Evolutionary conservation across 805 yeast species (phyloP).

Genomic region (Wickerhamomyces silvicola): DNA sequence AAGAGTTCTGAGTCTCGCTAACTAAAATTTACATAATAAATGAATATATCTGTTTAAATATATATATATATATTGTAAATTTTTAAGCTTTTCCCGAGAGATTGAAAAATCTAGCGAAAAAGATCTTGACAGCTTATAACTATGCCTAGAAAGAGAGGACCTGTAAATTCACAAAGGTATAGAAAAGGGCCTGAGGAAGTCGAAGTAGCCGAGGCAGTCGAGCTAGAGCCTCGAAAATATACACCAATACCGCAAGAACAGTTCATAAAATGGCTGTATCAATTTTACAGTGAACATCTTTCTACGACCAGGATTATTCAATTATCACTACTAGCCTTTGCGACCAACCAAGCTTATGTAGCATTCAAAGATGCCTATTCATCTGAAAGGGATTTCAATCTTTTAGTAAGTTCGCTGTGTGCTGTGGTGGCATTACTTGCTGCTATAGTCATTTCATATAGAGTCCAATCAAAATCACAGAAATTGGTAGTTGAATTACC

Average conservation of each 20-base stretch:
- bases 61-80: no score
- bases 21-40: no score
- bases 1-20: slow-evolving; percentile 10
- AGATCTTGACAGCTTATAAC: slow-evolving; percentile 3
- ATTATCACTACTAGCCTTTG: slow-evolving; percentile 18
- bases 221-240: slow-evolving; percentile 2
- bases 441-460: slow-evolving; percentile 15
- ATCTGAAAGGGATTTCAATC: slow-evolving; percentile 10
- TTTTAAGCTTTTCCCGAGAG: no score
- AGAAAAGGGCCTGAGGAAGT: not conserved
- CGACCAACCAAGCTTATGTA: slow-evolving; percentile 17
- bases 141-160: no score
- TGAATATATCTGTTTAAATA: no score
- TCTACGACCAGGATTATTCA: slow-evolving; percentile 22
- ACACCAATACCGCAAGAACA: slow-evolving; percentile 17
- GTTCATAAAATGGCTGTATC: slow-evolving; percentile 12
- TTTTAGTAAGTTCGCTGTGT: slow-evolving; percentile 18
- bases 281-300: slow-evolving; percentile 13
- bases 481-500: slow-evolving; percentile 15
- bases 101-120: slow-evolving; percentile 2
- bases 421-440: slow-evolving; percentile 19
- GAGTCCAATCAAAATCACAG: slow-evolving; percentile 6
- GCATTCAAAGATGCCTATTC: slow-evolving; percentile 7
- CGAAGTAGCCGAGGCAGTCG: slow-evolving; percentile 1
- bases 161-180: no score